These are phyloP conservation scores for Brassica hybrid DNA, from an alignment of 441 rosid genomes.

Conservation along the genomic window DNA sequence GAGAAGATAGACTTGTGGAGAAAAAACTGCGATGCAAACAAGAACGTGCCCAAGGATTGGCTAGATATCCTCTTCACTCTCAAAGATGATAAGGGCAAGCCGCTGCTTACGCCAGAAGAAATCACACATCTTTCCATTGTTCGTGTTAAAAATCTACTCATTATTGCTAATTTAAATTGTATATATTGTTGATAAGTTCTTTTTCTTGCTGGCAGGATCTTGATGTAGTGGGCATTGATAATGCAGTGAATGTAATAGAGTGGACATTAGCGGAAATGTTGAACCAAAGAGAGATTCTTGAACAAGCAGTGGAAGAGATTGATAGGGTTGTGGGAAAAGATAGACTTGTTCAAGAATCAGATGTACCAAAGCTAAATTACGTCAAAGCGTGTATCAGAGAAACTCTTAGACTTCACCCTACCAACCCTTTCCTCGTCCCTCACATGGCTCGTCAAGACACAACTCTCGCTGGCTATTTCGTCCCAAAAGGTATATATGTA, in stretches of 20 bases:
- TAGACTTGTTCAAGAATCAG: background rate
- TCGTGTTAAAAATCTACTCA: background rate
- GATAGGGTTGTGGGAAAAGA: background rate
- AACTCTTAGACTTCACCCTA: background rate
- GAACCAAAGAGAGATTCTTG: conserved; percentile 2
- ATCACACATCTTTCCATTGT: background rate
- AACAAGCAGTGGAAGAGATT: background rate
- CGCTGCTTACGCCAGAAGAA: background rate
- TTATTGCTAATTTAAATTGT: background rate
- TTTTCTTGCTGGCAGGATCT: background rate
- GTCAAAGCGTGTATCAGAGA: conserved; percentile 1
- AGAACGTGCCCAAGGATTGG: background rate
- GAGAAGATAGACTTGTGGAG: background rate
- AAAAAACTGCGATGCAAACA: too few species aligned
- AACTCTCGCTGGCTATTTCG: background rate
- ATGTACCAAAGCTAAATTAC: background rate
- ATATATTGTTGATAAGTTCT: background rate
- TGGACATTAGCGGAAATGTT: conserved; percentile 2
- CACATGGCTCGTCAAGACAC: background rate
- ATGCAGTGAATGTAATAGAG: background rate
- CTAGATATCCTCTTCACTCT: conserved; percentile 3
- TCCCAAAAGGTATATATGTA: background rate
- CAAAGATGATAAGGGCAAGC: background rate
- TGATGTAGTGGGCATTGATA: background rate
- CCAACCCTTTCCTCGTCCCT: conserved; percentile 2